A percentile compares a stretch with the other conserved stretches of the same genome.
These are phyloP conservation scores for Monosporascus cannonballus DNA, from an alignment of 2,329 filamentous ascomycete genomes.

Conservation along the genomic window DNA sequence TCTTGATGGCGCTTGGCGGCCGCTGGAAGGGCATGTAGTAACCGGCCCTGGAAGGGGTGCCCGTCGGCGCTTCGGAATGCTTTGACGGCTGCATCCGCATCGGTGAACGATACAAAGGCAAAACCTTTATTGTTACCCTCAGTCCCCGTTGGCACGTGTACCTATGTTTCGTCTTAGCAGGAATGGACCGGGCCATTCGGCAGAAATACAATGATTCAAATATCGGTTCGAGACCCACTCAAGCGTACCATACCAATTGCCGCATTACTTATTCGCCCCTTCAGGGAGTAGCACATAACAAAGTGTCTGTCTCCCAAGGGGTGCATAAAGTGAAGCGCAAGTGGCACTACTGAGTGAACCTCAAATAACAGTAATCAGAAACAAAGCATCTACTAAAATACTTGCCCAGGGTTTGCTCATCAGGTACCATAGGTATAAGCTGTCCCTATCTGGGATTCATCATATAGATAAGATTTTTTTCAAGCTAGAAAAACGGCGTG, in stretches of 20 bases:
- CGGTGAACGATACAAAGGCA: slow-evolving; percentile 74
- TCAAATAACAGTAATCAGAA: slow-evolving; percentile 55
- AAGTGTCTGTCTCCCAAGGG: neutral
- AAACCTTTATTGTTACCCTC: slow-evolving; percentile 79
- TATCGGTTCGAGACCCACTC: neutral
- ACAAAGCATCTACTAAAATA: slow-evolving; percentile 99
- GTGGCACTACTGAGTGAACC: neutral
- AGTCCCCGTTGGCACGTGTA: slow-evolving; percentile 75
- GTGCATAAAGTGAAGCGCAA: neutral
- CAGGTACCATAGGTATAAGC: slow-evolving; percentile 88
- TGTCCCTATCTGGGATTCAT: slow-evolving; percentile 99
- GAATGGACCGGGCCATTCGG: slow-evolving; percentile 16
- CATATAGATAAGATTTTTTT: slow-evolving; percentile 46
- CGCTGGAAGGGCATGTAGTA: slow-evolving; percentile 84
- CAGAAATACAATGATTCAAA: slow-evolving; percentile 21
- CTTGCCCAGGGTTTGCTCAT: slow-evolving; percentile 78
- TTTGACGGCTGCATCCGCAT: slow-evolving; percentile 65
- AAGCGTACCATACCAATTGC: neutral
- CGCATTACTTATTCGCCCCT: neutral
- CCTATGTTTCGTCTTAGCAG: slow-evolving; percentile 52
- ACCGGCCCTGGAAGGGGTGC: slow-evolving; percentile 83
- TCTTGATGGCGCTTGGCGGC: slow-evolving; percentile 74
- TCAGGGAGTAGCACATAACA: neutral
- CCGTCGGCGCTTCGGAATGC: slow-evolving; percentile 79
- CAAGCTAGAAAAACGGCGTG: slow-evolving; percentile 16